Evolutionary conservation across 108 stramenopile species (phyloP).

Genomic region (Skeletonema costatum): DNA sequence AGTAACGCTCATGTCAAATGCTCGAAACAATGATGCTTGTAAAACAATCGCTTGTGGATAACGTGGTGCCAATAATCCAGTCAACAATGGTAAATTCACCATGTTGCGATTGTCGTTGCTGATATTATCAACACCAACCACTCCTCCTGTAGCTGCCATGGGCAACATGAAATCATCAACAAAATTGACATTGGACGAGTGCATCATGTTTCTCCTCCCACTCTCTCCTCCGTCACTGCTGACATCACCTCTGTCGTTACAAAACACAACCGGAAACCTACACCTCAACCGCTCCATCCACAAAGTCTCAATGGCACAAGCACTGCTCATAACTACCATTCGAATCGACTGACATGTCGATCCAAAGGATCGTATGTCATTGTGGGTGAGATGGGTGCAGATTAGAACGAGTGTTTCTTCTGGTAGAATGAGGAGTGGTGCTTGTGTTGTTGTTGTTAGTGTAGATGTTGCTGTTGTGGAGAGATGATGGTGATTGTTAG

Average conservation of each 20-base stretch:
- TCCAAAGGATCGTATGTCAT: neutral
- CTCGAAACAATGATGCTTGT: neutral
- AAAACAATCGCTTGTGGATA: slow-evolving; percentile 12
- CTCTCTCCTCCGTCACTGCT: too few relatives aligned
- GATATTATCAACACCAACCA: neutral
- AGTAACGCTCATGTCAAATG: neutral
- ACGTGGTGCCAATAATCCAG: slow-evolving; percentile 2
- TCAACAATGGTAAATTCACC: slow-evolving; percentile 15
- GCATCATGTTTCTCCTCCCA: neutral
- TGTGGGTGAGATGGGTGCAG: slow-evolving; percentile 1
- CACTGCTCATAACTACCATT: neutral
- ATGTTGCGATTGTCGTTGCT: neutral
- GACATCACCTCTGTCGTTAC: neutral
- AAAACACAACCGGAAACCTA: slow-evolving; percentile 2
- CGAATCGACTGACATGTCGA: neutral
- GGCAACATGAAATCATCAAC: slow-evolving; percentile 6
- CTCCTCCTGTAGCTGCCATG: neutral
- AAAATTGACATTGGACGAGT: neutral
- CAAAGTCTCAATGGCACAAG: neutral
- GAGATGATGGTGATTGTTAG: neutral
- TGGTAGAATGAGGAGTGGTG: neutral
- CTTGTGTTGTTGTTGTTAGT: neutral
- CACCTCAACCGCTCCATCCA: neutral
- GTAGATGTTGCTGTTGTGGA: neutral
- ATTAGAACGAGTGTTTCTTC: neutral